Base-by-base conservation (phyloP, 129 eudicot genomes). In the Lactuca sativa region DNA sequence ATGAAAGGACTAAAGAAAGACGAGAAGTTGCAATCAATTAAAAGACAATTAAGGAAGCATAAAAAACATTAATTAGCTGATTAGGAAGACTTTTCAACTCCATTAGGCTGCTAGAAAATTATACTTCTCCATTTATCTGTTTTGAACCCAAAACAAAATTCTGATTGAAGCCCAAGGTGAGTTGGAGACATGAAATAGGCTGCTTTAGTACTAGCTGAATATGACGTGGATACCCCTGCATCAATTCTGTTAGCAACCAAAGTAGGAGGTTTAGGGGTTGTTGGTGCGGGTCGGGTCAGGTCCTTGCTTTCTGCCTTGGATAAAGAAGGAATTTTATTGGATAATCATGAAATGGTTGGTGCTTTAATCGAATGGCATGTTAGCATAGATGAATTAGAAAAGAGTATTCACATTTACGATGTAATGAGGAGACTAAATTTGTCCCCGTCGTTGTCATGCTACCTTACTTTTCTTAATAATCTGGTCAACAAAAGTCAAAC, bases 361-460 rank as follows among this genome's bases (percentile, higher is more conserved):
- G 38, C 74, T 64, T 78, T 93, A 71, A 78, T 93, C 78, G 85
- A 79, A 73, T 89, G 88, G 83, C 82, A 83, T 87, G 82, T 83
- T 18, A 74, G 76, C 65, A 60, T 55, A 65, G 77, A 69, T 85
- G 82, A 81, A 9, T 79, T 86, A 56, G 80, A 81, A 37, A 80
- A 74, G 76, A 81, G 85, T 62, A 9, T 85, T 37, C 32, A 31
- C 9, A 34, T 77, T 74, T 87, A 85, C 78, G 81, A 83, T 77
- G 68, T 59, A 70, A 86, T 93, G 92, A 89, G 85, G 84, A 71
- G 30, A 17, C 34, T 74, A 30, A 68, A 72, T 62, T 77, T 86
- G 43, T 79, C 68, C n/a, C 88, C 96, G 12, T 81, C 87, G 0
- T 14, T 64, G 51, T 66, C 82, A n/a, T 83, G 92, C 62, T 93